Evolutionary conservation across 768 basidiomycete genomes (phyloP).

Genomic region (Leccinum truebloodii): DNA sequence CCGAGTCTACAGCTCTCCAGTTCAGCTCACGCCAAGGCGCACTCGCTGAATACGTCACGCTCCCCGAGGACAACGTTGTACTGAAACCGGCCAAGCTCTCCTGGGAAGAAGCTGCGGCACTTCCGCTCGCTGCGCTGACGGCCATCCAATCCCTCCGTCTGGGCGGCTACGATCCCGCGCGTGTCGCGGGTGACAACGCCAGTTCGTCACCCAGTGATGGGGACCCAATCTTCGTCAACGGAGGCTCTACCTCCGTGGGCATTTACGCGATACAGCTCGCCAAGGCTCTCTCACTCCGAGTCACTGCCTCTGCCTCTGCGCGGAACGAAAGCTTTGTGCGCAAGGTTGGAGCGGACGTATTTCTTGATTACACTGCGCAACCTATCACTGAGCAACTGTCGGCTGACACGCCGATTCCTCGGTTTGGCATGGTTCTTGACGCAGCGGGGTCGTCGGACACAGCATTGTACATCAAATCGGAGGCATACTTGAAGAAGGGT

Average conservation of each 20-base stretch:
- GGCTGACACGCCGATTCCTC: constrained; percentile 45
- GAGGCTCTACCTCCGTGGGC: constrained; percentile 70
- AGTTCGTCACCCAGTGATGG: constrained; percentile 12
- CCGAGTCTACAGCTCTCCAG: constrained; percentile 23
- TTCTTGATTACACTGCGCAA: constrained; percentile 61
- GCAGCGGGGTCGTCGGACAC: constrained; percentile 52
- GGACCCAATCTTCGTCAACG: constrained; percentile 67
- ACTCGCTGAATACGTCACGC: constrained; percentile 55
- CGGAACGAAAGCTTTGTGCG: constrained; percentile 62
- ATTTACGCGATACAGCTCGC: constrained; percentile 73
- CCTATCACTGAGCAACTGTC: constrained; percentile 50
- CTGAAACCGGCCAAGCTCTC: constrained; percentile 48
- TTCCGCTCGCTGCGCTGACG: constrained; percentile 59
- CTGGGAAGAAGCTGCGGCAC: constrained; percentile 58
- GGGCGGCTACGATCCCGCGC: constrained; percentile 47
- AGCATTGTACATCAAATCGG: constrained; percentile 49
- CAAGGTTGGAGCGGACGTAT: constrained; percentile 64
- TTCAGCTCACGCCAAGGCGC: constrained; percentile 50
- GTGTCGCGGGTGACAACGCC: not conserved
- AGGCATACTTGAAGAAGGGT: constrained; percentile 51
- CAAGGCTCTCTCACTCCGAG: constrained; percentile 59
- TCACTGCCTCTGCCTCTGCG: constrained; percentile 59
- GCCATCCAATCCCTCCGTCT: constrained; percentile 57
- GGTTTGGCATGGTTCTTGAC: constrained; percentile 62
- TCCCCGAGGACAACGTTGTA: constrained; percentile 33